These are phyloP conservation scores for Jimgerdemannia lactiflua DNA, from an alignment of 192 early-diverging fungal species.

Conservation along the genomic window DNA sequence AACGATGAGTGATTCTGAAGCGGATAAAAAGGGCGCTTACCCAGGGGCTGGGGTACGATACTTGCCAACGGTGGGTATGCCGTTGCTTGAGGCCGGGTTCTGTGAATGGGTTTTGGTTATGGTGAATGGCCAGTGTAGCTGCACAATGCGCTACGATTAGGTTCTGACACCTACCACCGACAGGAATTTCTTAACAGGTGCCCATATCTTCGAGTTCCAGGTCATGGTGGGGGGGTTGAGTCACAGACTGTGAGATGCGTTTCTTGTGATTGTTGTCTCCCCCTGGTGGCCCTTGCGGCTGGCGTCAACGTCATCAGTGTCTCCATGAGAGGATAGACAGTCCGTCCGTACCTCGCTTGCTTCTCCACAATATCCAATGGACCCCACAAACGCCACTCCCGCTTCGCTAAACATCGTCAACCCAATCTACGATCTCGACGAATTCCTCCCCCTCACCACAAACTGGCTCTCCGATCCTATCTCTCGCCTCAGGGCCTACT, in stretches of 20 bases:
- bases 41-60: slow-evolving; percentile 69
- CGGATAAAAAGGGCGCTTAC: slow-evolving; percentile 22
- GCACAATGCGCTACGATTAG: not conserved
- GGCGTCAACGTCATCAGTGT: not conserved
- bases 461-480: slow-evolving; percentile 4
- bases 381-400: not conserved
- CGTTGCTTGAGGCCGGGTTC: slow-evolving; percentile 62
- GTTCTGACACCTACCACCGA: slow-evolving; percentile 30
- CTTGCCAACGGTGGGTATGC: slow-evolving; percentile 62
- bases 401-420: not conserved
- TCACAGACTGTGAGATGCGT: too few relatives aligned
- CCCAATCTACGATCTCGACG: not conserved
- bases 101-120: slow-evolving; percentile 12
- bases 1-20: not conserved
- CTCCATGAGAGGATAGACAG: too few relatives aligned
- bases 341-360: too few relatives aligned
- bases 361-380: too few relatives aligned
- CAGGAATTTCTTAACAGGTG: slow-evolving; percentile 42
- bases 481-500: slow-evolving; percentile 16
- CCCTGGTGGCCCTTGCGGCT: not conserved
- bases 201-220: slow-evolving; percentile 37
- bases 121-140: slow-evolving; percentile 7
- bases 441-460: not conserved
- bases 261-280: too few relatives aligned
- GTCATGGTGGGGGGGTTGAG: slow-evolving; percentile 11